Conservation (phyloP, 805 yeast genomes). For the Wickerhamiella qilinensis region DNA sequence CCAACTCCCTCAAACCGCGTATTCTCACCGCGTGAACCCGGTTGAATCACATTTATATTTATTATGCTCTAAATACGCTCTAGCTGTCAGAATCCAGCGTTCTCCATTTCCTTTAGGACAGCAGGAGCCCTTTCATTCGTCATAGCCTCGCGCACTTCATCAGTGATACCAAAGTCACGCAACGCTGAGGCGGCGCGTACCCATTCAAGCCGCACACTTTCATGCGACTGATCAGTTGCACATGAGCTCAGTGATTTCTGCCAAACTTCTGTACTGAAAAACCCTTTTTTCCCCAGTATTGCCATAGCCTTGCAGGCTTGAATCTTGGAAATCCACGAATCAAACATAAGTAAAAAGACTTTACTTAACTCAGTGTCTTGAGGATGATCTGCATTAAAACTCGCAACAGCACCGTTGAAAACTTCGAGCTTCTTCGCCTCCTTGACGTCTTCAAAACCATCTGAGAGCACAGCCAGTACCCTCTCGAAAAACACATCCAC, state of each 20-base stretch:
- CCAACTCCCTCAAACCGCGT: not conserved
- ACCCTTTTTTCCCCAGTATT: constrained; percentile 7
- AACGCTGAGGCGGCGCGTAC: constrained; percentile 24
- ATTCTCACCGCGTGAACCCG: no score
- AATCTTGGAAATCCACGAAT: constrained; percentile 48
- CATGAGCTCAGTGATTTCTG: constrained; percentile 4
- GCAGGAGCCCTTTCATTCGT: constrained; percentile 32
- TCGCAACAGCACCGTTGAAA: constrained; percentile 8
- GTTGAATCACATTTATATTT: no score
- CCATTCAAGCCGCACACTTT: constrained; percentile 41
- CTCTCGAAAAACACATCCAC: constrained; percentile 24
- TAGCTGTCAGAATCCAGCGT: constrained; percentile 1
- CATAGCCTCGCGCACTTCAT: constrained; percentile 13
- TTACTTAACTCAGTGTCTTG: constrained; percentile 11
- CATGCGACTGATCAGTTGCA: constrained; percentile 19
- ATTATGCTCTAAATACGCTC: no score
- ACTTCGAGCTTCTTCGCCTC: constrained; percentile 11
- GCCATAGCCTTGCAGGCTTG: constrained; percentile 29
- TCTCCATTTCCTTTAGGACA: constrained; percentile 19
- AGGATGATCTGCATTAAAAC: constrained; percentile 4
- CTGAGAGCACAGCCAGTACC: constrained; percentile 25
- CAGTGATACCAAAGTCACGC: constrained; percentile 7
- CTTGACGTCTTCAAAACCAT: constrained; percentile 14
- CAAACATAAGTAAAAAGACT: constrained; percentile 21
- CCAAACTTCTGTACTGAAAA: constrained; percentile 8